A percentile compares a stretch with the other conserved stretches of the same genome.
phyloP scores from a whole-genome alignment of 768 basidiomycete species.

The Filobasidium floriforme region DNA sequence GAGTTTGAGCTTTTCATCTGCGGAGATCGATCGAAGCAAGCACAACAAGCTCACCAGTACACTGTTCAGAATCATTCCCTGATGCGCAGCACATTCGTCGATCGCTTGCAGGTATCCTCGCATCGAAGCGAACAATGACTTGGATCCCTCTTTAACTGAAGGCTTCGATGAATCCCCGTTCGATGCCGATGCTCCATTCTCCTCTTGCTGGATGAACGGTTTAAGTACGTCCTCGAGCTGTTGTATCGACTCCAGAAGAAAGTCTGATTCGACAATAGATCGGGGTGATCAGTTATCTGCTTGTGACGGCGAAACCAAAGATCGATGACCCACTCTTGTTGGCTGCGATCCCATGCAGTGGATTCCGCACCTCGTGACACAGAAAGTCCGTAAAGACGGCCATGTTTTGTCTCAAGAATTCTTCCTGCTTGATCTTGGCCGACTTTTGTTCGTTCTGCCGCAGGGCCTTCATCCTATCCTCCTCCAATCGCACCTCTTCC shows the following conservation, averaged over 20 bases:
- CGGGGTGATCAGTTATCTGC: not conserved
- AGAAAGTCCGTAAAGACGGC: conserved; percentile 16
- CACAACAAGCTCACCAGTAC: conserved; percentile 1
- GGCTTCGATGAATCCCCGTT: not conserved
- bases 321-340: conserved; percentile 6
- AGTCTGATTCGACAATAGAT: not conserved
- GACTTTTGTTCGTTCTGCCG: conserved; percentile 12
- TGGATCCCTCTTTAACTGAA: not conserved
- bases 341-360: conserved; percentile 16
- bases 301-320: not conserved
- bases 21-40: not conserved
- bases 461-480: conserved; percentile 9
- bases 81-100: conserved; percentile 17
- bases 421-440: conserved; percentile 12
- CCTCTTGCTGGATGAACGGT: not conserved
- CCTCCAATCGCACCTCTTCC: conserved; percentile 9
- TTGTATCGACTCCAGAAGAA: conserved; percentile 2
- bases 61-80: conserved; percentile 7
- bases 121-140: conserved; percentile 2
- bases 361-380: conserved; percentile 21
- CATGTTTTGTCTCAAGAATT: conserved; percentile 6
- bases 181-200: not conserved
- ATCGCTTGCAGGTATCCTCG: conserved; percentile 9
- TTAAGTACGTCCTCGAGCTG: not conserved
- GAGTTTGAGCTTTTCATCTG: not conserved